Conservation (phyloP, 2,329 filamentous ascomycete genomes). For the Diplodia intermedia region DNA sequence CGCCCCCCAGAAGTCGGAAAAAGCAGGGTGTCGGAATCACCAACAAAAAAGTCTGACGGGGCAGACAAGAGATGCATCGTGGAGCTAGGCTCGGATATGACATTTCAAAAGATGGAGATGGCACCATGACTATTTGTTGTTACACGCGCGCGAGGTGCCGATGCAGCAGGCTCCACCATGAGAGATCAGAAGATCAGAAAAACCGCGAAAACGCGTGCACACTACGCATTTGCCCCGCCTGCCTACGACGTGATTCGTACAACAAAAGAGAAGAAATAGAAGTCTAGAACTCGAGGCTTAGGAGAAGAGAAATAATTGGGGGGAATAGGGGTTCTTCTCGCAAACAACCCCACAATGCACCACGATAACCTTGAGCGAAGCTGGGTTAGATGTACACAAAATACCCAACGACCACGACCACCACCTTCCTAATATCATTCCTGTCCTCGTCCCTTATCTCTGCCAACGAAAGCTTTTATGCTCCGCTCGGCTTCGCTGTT, state of each 20-base stretch:
- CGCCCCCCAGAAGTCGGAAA: slow-evolving; percentile 50
- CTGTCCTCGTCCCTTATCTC: not conserved
- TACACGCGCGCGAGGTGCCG: slow-evolving; percentile 5
- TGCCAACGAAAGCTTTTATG: not conserved
- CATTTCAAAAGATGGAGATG: slow-evolving; percentile 11
- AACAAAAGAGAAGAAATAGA: slow-evolving; percentile 14
- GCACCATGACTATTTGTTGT: slow-evolving; percentile 24
- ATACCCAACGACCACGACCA: slow-evolving; percentile 27
- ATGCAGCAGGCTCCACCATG: slow-evolving; percentile 16
- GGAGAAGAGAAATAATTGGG: slow-evolving; percentile 23
- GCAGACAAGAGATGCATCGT: not conserved
- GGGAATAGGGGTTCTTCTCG: slow-evolving; percentile 19
- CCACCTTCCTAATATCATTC: slow-evolving; percentile 6
- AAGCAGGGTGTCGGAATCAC: slow-evolving; percentile 37
- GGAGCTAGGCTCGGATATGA: not conserved
- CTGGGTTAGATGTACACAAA: slow-evolving; percentile 31
- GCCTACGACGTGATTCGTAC: slow-evolving; percentile 7
- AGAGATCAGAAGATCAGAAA: not conserved
- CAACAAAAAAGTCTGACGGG: not conserved
- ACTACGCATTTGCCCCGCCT: not conserved
- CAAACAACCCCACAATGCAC: slow-evolving; percentile 15
- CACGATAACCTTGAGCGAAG: slow-evolving; percentile 16
- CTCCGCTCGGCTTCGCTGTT: slow-evolving; percentile 22
- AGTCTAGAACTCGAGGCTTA: slow-evolving; percentile 19
- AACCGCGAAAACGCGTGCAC: slow-evolving; percentile 2